Conservation (phyloP, 306 rosid genomes). For the Acmispon strigosus region DNA sequence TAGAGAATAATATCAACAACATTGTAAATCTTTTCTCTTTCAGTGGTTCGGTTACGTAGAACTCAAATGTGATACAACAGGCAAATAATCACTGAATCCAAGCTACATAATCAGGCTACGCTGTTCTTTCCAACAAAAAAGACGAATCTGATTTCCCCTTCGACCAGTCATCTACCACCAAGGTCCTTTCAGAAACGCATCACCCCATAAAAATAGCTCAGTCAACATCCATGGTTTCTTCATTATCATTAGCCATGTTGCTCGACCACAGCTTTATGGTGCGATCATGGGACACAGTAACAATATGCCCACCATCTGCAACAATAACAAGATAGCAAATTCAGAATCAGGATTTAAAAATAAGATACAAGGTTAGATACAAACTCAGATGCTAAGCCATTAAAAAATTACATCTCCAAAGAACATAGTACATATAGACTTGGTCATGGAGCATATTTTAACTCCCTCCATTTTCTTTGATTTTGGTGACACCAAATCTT, state of each 20-base stretch:
- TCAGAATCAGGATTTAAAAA: not conserved
- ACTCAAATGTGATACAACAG: not conserved
- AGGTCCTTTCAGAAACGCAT: conserved; percentile 10
- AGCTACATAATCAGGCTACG: not conserved
- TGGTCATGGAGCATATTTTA: not conserved
- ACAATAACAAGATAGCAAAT: conserved; percentile 22
- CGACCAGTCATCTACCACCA: not conserved
- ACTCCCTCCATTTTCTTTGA: too few relatives aligned
- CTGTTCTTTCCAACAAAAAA: conserved; percentile 6
- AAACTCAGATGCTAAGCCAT: not conserved
- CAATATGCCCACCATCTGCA: conserved; percentile 70
- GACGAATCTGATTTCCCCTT: not conserved
- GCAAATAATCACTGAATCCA: not conserved
- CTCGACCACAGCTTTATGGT: conserved; percentile 85
- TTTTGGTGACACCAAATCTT: too few relatives aligned
- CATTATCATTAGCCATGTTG: conserved; percentile 27
- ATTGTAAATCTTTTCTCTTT: too few relatives aligned
- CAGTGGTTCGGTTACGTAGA: too few relatives aligned
- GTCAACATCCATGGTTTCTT: conserved; percentile 64
- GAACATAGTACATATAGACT: not conserved
- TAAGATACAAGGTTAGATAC: conserved; percentile 4
- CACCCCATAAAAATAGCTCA: conserved; percentile 5
- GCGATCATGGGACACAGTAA: conserved; percentile 78
- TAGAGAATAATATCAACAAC: too few relatives aligned
- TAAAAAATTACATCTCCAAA: too few relatives aligned